A percentile compares a stretch with the other conserved stretches of the same genome.
phyloP scores from a whole-genome alignment of 345 rosid species.

The Hypericum perforatum region DNA sequence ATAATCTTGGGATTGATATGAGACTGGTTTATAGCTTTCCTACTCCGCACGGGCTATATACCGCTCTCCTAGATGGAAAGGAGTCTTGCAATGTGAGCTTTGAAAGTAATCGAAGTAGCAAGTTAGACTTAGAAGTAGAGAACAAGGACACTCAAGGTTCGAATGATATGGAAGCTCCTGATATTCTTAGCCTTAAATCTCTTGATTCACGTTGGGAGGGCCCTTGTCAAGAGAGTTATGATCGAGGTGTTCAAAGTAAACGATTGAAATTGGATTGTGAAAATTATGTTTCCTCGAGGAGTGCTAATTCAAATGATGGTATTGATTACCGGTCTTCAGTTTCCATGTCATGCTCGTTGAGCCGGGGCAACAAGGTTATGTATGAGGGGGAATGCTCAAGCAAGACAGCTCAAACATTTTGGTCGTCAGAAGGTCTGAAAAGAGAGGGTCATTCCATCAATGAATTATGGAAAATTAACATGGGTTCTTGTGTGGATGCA shows the following conservation, averaged over 20 bases:
- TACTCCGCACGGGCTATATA: constrained; percentile 56
- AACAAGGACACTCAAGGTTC: constrained; percentile 17
- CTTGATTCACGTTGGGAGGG: constrained; percentile 16
- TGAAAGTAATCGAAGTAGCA: constrained; percentile 15
- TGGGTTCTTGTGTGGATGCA: constrained; percentile 94
- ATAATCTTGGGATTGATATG: constrained; percentile 73
- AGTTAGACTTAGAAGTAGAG: constrained; percentile 23
- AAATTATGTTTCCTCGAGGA: constrained; percentile 12
- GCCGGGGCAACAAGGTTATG: constrained; percentile 68
- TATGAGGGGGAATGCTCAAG: constrained; percentile 22
- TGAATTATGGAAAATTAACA: constrained; percentile 74
- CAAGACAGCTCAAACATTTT: constrained; percentile 20
- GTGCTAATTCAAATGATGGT: constrained; percentile 14
- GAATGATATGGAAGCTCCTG: constrained; percentile 18
- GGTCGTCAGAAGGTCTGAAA: constrained; percentile 32
- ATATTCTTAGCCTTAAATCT: constrained; percentile 15
- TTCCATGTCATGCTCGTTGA: constrained; percentile 44
- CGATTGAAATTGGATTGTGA: constrained; percentile 38
- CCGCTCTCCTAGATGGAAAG: constrained; percentile 35
- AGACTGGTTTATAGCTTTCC: constrained; percentile 60
- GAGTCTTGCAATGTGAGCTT: constrained; percentile 19
- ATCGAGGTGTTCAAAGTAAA: constrained; percentile 26
- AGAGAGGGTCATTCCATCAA: constrained; percentile 29
- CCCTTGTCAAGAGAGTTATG: constrained; percentile 15
- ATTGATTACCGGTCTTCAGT: constrained; percentile 31